phyloP scores from a whole-genome alignment of 768 basidiomycete species.

The Auriscalpium orientale region DNA sequence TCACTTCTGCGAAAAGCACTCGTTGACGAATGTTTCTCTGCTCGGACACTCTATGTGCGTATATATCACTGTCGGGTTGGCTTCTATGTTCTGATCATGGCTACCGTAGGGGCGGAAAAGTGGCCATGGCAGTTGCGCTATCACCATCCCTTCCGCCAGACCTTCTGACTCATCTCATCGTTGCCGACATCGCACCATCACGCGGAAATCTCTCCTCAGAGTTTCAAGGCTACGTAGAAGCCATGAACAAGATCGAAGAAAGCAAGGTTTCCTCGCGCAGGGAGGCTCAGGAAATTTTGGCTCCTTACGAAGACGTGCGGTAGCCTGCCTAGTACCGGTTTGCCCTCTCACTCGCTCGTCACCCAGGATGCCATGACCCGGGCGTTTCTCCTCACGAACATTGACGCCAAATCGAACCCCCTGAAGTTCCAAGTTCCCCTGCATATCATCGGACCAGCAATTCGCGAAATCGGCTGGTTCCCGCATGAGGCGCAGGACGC shows the following conservation, averaged over 20 bases:
- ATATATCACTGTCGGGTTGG: background rate
- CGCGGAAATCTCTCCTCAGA: slow-evolving; percentile 50
- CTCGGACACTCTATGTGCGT: slow-evolving; percentile 87
- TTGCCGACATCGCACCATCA: slow-evolving; percentile 79
- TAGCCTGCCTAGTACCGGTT: background rate
- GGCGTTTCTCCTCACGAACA: slow-evolving; percentile 83
- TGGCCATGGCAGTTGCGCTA: slow-evolving; percentile 65
- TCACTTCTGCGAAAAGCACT: slow-evolving; percentile 50
- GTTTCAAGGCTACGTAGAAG: slow-evolving; percentile 57
- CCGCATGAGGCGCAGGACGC: slow-evolving; percentile 56
- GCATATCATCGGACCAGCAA: slow-evolving; percentile 48
- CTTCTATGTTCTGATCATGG: no score
- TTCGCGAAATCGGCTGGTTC: slow-evolving; percentile 71
- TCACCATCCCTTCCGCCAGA: slow-evolving; percentile 33
- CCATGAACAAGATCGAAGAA: slow-evolving; percentile 67
- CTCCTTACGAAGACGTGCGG: slow-evolving; percentile 54
- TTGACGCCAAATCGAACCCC: slow-evolving; percentile 34
- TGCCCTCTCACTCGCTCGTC: background rate
- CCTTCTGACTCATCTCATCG: slow-evolving; percentile 50
- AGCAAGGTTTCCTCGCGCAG: slow-evolving; percentile 50
- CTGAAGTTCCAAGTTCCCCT: slow-evolving; percentile 73
- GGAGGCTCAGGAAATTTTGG: slow-evolving; percentile 62
- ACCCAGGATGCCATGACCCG: slow-evolving; percentile 64
- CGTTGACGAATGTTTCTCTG: slow-evolving; percentile 56
- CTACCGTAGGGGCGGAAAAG: slow-evolving; percentile 73